A percentile compares a stretch with the other conserved stretches of the same genome.
Conservation (phyloP, 2,329 filamentous ascomycete species). For the Rhynchosporium graminicola region DNA sequence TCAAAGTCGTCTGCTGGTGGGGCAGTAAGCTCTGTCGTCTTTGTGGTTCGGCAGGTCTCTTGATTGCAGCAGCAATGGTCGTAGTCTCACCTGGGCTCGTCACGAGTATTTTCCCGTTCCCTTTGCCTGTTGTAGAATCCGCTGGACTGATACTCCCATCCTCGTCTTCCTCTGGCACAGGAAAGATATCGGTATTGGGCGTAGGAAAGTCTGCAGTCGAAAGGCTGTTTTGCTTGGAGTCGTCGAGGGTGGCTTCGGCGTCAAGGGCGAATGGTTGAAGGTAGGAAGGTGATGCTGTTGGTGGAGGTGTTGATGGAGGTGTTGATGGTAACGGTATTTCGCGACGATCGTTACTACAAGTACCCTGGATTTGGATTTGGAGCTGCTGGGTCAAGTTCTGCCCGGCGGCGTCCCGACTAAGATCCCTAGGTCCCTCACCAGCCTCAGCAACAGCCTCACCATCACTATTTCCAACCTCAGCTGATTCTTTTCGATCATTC, state of each 20-base stretch:
- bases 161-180: conserved; percentile 32
- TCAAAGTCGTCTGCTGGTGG: conserved; percentile 48
- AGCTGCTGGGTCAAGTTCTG: conserved; percentile 5
- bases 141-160: conserved; percentile 12
- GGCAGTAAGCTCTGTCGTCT: conserved; percentile 48
- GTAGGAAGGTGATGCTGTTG: conserved; percentile 20
- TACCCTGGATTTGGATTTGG: conserved; percentile 1
- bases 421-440: conserved; percentile 2
- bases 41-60: conserved; percentile 33
- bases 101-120: background rate
- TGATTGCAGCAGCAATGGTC: conserved; percentile 17
- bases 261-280: conserved; percentile 12
- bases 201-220: conserved; percentile 38
- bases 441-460: background rate
- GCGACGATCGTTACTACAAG: conserved; percentile 28
- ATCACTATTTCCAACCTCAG: conserved; percentile 16
- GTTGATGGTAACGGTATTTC: conserved; percentile 20
- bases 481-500: conserved; percentile 10
- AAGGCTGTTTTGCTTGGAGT: conserved; percentile 34
- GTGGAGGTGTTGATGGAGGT: conserved; percentile 11
- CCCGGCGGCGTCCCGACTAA: conserved; percentile 6
- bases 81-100: conserved; percentile 12
- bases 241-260: conserved; percentile 18
- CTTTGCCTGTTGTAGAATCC: conserved; percentile 1
- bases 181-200: conserved; percentile 36